Conservation (phyloP, 2,329 filamentous ascomycete genomes). For the Graphilbum ipis-grandicollis region DNA sequence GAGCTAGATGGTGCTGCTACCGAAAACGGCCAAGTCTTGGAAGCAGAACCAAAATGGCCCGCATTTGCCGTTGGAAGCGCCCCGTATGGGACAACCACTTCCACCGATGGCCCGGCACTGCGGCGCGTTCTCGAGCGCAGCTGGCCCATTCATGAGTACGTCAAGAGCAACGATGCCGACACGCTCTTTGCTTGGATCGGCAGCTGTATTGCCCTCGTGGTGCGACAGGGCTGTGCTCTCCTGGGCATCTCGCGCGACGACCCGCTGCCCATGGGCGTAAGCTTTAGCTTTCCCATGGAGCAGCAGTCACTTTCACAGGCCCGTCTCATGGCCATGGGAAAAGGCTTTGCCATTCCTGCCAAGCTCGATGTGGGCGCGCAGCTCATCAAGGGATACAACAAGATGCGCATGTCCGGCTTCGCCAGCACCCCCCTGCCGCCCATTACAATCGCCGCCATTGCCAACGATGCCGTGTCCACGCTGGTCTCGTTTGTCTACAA, state of each 20-base stretch:
- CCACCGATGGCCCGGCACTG: slow-evolving; percentile 13
- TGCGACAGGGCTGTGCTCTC: slow-evolving; percentile 34
- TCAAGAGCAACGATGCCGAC: slow-evolving; percentile 59
- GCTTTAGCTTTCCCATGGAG: slow-evolving; percentile 54
- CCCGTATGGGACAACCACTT: too few species aligned
- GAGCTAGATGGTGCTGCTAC: slow-evolving; percentile 25
- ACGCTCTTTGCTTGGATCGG: slow-evolving; percentile 72
- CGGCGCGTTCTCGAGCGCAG: slow-evolving; percentile 47
- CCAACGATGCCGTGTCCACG: slow-evolving; percentile 68
- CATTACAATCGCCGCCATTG: slow-evolving; percentile 57
- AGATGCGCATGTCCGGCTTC: slow-evolving; percentile 16
- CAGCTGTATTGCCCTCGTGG: slow-evolving; percentile 55
- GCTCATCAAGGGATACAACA: slow-evolving; percentile 40
- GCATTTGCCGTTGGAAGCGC: too few species aligned
- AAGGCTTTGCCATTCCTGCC: slow-evolving; percentile 47
- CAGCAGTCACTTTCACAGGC: slow-evolving; percentile 46
- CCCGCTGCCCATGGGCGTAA: slow-evolving; percentile 46
- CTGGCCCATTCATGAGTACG: slow-evolving; percentile 56
- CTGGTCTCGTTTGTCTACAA: slow-evolving; percentile 62
- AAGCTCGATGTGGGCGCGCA: slow-evolving; percentile 42
- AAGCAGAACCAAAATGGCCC: background rate
- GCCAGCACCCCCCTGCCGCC: slow-evolving; percentile 30
- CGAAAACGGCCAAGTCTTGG: background rate
- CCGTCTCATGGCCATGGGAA: slow-evolving; percentile 51
- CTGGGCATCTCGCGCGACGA: slow-evolving; percentile 23